A percentile compares a stretch with the other conserved stretches of the same genome.
Conservation (phyloP, 2,329 filamentous ascomycete species). For the Botrytis squamosa region DNA sequence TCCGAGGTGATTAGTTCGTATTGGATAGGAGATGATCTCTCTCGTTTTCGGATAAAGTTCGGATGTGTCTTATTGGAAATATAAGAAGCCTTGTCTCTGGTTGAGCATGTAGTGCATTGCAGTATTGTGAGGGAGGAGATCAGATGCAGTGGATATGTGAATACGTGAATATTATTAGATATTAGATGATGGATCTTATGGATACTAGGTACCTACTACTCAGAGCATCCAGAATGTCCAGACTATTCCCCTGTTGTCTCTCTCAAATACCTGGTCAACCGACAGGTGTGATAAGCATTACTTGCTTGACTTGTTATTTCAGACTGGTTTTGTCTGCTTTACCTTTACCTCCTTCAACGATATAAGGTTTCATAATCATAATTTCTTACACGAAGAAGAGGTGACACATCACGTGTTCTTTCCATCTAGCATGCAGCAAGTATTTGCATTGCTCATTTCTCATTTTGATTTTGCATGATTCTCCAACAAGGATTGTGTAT, state of each 20-base stretch:
- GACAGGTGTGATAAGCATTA: background rate
- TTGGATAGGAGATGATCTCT: slow-evolving; percentile 3
- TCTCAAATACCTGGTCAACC: background rate
- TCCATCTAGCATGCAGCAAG: background rate
- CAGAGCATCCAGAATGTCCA: background rate
- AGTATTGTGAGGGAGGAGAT: background rate
- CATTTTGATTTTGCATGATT: slow-evolving; percentile 5
- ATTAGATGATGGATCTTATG: background rate
- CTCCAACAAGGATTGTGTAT: background rate
- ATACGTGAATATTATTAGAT: background rate
- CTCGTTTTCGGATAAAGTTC: slow-evolving; percentile 3
- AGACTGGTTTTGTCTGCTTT: background rate
- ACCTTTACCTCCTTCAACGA: background rate
- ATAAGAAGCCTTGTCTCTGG: background rate
- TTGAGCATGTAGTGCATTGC: background rate
- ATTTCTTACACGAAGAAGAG: background rate
- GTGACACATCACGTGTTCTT: background rate
- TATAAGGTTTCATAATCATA: too few relatives aligned
- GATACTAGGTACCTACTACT: background rate
- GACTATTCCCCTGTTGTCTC: background rate
- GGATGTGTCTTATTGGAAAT: background rate
- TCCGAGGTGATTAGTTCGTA: background rate
- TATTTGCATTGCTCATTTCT: background rate
- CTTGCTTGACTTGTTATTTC: background rate
- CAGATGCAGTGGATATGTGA: background rate